Conservation (phyloP, 306 rosid genomes). For the Neltuma alba region DNA sequence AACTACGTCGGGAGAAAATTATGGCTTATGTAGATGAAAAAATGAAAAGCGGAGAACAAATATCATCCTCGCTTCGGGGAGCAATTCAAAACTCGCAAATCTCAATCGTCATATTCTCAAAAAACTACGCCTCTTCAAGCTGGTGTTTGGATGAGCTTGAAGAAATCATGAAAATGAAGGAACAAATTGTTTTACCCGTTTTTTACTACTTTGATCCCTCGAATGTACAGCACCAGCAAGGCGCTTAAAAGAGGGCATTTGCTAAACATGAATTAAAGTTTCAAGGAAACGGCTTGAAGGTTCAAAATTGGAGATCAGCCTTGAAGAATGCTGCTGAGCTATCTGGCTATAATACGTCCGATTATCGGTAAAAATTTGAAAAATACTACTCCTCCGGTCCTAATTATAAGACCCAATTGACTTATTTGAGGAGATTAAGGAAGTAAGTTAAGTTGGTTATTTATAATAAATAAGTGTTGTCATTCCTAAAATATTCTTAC, state of each 20-base stretch:
- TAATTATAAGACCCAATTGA: too few relatives aligned
- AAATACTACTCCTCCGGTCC: too few relatives aligned
- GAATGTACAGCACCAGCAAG: neutral
- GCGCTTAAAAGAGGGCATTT: neutral
- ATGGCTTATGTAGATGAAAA: neutral
- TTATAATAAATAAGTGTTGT: too few relatives aligned
- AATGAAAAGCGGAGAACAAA: neutral
- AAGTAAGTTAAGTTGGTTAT: too few relatives aligned
- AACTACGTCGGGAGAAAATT: neutral
- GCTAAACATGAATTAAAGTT: neutral
- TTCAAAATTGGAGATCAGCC: constrained; percentile 10
- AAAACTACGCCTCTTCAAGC: too few relatives aligned
- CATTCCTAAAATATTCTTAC: too few relatives aligned
- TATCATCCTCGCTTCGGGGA: neutral
- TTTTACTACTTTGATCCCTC: neutral
- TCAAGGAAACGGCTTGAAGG: neutral
- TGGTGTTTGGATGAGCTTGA: too few relatives aligned
- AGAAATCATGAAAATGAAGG: too few relatives aligned
- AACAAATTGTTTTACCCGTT: neutral
- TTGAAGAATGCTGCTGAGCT: too few relatives aligned
- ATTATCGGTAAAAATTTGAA: too few relatives aligned
- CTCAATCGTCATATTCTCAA: too few relatives aligned
- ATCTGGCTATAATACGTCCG: neutral
- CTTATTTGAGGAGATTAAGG: too few relatives aligned
- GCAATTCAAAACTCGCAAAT: neutral